Percentiles rank a stretch among this genome's conserved stretches.
phyloP scores from a whole-genome alignment of 352 stramenopile species.

The Phytophthora constricta region DNA sequence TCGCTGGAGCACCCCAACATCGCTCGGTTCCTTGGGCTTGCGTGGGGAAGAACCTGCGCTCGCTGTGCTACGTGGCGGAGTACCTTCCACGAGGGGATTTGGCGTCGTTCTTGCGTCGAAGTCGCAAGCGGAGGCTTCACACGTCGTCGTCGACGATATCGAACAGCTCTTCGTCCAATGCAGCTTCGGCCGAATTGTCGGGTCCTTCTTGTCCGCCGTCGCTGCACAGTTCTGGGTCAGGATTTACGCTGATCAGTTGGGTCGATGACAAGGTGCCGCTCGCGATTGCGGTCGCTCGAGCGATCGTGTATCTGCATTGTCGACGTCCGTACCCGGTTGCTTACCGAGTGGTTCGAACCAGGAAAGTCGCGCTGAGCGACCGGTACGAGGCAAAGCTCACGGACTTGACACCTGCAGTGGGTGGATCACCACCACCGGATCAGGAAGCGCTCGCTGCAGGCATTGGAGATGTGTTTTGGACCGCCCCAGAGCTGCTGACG shows the following conservation, averaged over 20 bases:
- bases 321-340: conserved; percentile 22
- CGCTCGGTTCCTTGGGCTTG: conserved; percentile 62
- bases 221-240: conserved; percentile 26
- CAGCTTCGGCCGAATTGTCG: conserved; percentile 7
- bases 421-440: conserved; percentile 19
- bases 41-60: conserved; percentile 43
- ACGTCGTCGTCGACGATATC: conserved; percentile 27
- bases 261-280: conserved; percentile 33
- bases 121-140: conserved; percentile 24
- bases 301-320: conserved; percentile 34
- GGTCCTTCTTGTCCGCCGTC: conserved; percentile 16
- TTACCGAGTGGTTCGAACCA: conserved; percentile 31
- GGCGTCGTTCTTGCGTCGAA: conserved; percentile 21
- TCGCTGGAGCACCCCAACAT: conserved; percentile 67
- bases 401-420: conserved; percentile 32
- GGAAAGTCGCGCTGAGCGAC: conserved; percentile 34
- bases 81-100: conserved; percentile 28
- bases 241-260: conserved; percentile 30
- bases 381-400: conserved; percentile 30
- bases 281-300: conserved; percentile 26
- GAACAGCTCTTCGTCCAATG: conserved; percentile 11
- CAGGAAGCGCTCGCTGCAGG: conserved; percentile 35
- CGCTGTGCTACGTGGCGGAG: conserved; percentile 31
- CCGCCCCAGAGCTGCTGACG: conserved; percentile 59
- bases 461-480: conserved; percentile 36